These are phyloP conservation scores for Plenodomus lindquistii DNA, from an alignment of 2,329 filamentous ascomycete genomes.

Conservation along the genomic window DNA sequence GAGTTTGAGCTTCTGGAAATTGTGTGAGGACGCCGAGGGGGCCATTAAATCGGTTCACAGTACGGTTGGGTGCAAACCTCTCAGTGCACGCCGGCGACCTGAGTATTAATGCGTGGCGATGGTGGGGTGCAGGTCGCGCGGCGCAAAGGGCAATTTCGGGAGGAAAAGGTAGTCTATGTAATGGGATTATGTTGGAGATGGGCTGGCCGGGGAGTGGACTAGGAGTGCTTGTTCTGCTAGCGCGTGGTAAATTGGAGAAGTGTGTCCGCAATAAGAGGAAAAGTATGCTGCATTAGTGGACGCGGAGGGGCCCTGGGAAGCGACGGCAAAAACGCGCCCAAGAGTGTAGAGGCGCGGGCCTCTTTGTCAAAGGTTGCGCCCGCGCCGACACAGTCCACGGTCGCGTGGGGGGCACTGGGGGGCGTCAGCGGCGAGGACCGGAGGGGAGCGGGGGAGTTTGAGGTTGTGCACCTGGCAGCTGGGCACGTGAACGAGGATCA, in stretches of 20 bases:
- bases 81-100: slow-evolving; percentile 15
- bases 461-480: background rate
- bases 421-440: background rate
- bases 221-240: slow-evolving; percentile 15
- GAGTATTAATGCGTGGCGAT: slow-evolving; percentile 32
- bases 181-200: slow-evolving; percentile 21
- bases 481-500: slow-evolving; percentile 8
- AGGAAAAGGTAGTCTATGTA: slow-evolving; percentile 9
- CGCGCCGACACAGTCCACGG: background rate
- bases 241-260: slow-evolving; percentile 6
- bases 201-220: too few species aligned
- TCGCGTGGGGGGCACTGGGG: background rate
- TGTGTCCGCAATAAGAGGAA: slow-evolving; percentile 8
- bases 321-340: slow-evolving; percentile 2
- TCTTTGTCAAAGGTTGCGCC: background rate
- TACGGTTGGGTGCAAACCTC: slow-evolving; percentile 38
- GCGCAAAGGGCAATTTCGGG: slow-evolving; percentile 28
- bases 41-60: slow-evolving; percentile 44
- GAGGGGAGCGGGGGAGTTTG: background rate
- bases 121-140: slow-evolving; percentile 35
- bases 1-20: slow-evolving; percentile 49
- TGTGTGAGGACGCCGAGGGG: slow-evolving; percentile 45
- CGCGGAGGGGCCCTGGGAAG: background rate
- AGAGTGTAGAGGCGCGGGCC: background rate
- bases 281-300: background rate